These are phyloP conservation scores for Mucor velutinosus DNA, from an alignment of 371 early-diverging fungal genomes.

Conservation along the genomic window DNA sequence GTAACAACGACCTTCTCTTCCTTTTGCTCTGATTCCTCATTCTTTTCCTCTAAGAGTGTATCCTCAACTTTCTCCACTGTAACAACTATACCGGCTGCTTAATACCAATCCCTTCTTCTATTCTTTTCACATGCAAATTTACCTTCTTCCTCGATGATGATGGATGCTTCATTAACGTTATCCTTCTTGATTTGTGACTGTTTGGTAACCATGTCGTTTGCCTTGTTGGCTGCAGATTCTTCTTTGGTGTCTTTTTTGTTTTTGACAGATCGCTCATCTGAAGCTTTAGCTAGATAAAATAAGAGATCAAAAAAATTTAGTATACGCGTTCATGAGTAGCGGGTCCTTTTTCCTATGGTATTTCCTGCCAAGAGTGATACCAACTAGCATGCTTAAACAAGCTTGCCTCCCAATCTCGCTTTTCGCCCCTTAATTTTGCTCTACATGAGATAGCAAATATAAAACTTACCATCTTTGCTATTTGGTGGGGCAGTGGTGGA, in stretches of 20 bases:
- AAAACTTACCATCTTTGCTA: conserved; percentile 1
- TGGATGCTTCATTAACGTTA: neutral
- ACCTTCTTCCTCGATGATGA: neutral
- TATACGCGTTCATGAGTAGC: neutral
- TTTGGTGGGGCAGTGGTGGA: neutral
- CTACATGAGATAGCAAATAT: neutral
- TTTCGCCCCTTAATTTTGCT: neutral
- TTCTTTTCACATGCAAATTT: neutral
- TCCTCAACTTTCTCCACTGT: neutral
- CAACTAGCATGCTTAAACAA: neutral
- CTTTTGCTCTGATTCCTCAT: neutral
- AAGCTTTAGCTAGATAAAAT: neutral
- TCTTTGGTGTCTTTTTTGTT: neutral
- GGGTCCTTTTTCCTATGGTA: neutral
- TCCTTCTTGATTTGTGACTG: conserved; percentile 9
- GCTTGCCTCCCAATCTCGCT: neutral
- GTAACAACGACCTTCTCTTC: neutral
- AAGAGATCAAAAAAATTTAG: neutral
- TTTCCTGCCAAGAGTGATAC: neutral
- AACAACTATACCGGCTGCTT: neutral
- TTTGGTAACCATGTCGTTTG: neutral
- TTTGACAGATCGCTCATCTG: conserved; percentile 2
- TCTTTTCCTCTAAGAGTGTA: neutral
- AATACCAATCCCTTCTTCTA: neutral
- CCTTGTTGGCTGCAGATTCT: conserved; percentile 2